Evolutionary conservation across 805 yeast genomes (phyloP).

Genomic region (Candida stauntonica): DNA sequence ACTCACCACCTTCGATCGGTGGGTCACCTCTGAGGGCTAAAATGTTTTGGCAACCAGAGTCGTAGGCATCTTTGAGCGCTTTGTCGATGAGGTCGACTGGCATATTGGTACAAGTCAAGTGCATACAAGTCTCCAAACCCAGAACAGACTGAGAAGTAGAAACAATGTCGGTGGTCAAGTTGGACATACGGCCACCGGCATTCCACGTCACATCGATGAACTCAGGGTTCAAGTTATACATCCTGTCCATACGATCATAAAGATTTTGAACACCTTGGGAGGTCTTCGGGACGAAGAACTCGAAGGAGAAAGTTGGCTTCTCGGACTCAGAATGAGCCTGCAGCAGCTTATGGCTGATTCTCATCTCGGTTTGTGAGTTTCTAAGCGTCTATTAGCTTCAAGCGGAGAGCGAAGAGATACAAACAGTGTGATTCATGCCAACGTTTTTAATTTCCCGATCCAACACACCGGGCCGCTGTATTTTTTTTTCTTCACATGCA

Average conservation of each 20-base stretch:
- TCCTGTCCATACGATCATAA: conserved; percentile 95
- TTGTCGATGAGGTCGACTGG: conserved; percentile 71
- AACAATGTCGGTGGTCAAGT: conserved; percentile 86
- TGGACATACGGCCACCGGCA: conserved; percentile 89
- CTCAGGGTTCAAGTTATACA: conserved; percentile 87
- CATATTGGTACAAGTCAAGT: conserved; percentile 96
- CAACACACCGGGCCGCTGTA: background rate
- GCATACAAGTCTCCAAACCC: conserved; percentile 97
- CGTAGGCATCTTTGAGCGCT: conserved; percentile 80
- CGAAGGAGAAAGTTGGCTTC: conserved; percentile 83
- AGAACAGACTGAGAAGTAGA: conserved; percentile 84
- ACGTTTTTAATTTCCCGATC: conserved; percentile 2
- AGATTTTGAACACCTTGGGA: conserved; percentile 94
- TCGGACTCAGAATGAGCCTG: conserved; percentile 27
- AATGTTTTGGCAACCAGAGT: conserved; percentile 92
- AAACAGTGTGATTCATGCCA: conserved; percentile 8
- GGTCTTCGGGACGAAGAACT: conserved; percentile 96
- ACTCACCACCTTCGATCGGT: conserved; percentile 58
- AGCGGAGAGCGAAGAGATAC: background rate
- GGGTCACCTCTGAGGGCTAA: conserved; percentile 96
- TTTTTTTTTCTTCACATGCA: conserved; percentile 11
- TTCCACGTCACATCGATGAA: conserved; percentile 98
- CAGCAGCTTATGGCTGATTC: conserved; percentile 36
- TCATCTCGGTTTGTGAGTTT: conserved; percentile 26
- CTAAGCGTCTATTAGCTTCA: background rate